Base-by-base conservation (phyloP, 176 grass and related monocot species). In the Juncus effusus region DNA sequence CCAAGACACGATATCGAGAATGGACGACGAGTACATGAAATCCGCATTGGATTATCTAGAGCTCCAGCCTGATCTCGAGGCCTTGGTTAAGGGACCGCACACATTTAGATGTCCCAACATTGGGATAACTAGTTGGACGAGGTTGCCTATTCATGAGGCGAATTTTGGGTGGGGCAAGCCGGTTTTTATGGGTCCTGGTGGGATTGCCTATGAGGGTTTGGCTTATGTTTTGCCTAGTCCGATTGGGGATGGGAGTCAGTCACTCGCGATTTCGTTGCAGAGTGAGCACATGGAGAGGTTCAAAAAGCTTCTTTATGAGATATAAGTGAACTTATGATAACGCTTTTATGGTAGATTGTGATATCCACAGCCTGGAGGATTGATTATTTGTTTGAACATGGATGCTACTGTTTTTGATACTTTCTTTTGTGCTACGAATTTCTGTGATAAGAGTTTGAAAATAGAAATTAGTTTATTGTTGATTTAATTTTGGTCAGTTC, bases 21-120 rank as follows among this genome's bases (percentile, higher is more conserved):
- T 83, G 67, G 54, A 74, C 47, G 38, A 62, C 55, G 44, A 60
- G 14, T 83, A 83, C 69, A 74, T 69, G 75, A 78, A 36, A 28
- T 83, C 81, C 7, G 76, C 77, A 49, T 47, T 83, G 3, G 81
- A 79, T 40, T 84, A 84, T 59, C 42, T 38, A 56, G 81, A 84
- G 63, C 49, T 44, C 1, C 63, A 78, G 47, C 41, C 50, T 72
- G 63, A 76, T 35, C 41, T 72, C 42, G 42, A 54, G 13, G 62
- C 36, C 36, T 19, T 64, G 8, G 76, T 61, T 28, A 45, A 45
- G 51, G 40, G 10, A 12, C 42, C 62, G 39, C 61, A 72, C 52
- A 72, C 68, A 5, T 72, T 36, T 55, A 59, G 42, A 72, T 74
- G 69, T 14, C 81, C 81, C 0, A 54, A 78, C 64, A 15, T 84